Conservation (phyloP, 208 protist genomes). For the Crithidia sp. region DNA sequence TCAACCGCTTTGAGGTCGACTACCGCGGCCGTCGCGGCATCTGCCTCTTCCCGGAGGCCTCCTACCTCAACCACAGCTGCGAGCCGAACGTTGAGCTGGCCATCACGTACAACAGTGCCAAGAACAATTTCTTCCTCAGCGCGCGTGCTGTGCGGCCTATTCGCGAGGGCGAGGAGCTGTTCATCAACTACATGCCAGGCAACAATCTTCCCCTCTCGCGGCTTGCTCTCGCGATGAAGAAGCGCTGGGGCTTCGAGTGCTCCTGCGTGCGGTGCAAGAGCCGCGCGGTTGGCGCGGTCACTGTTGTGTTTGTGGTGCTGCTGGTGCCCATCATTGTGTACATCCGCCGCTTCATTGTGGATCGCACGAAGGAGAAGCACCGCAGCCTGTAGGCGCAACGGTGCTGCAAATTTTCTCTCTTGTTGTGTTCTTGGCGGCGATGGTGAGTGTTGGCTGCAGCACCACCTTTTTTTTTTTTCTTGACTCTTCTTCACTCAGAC, state of each 20-base stretch:
- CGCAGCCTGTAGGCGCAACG: constrained; percentile 42
- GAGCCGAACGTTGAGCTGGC: constrained; percentile 81
- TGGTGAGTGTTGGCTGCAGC: background rate
- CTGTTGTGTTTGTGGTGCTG: constrained; percentile 59
- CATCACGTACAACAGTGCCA: constrained; percentile 77
- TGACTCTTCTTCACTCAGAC: background rate
- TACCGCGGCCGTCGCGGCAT: constrained; percentile 80
- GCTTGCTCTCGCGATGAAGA: constrained; percentile 77
- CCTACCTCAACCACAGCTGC: constrained; percentile 88
- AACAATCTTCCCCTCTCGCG: constrained; percentile 80
- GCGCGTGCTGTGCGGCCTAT: constrained; percentile 75
- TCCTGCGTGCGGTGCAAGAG: constrained; percentile 81
- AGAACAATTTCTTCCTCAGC: constrained; percentile 78
- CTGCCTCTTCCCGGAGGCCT: constrained; percentile 83
- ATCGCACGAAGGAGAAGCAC: constrained; percentile 71
- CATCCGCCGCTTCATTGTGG: constrained; percentile 68
- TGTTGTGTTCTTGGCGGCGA: background rate
- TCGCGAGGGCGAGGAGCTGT: constrained; percentile 78
- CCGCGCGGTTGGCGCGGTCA: constrained; percentile 73
- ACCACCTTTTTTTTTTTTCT: background rate
- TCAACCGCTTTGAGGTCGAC: constrained; percentile 87
- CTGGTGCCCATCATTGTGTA: constrained; percentile 66
- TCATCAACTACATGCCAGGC: constrained; percentile 88
- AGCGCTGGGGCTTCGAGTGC: constrained; percentile 88
- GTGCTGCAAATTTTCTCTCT: background rate